phyloP scores from a whole-genome alignment of 2,329 filamentous ascomycete species.

The Fusarium hostae region DNA sequence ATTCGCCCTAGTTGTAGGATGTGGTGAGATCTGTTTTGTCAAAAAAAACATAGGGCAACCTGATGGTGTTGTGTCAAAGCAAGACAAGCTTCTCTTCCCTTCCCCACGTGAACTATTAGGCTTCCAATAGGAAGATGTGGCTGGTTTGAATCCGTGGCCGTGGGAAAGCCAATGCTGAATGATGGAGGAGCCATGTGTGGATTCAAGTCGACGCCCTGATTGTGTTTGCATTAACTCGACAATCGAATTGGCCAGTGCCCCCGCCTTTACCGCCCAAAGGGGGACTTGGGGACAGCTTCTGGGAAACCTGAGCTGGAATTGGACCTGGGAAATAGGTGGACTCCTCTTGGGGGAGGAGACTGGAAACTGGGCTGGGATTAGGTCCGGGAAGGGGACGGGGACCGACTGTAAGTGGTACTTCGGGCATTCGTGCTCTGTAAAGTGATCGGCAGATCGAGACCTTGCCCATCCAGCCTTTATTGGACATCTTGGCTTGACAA shows the following conservation, averaged over 20 bases:
- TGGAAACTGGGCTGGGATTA: conserved; percentile 30
- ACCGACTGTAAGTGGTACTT: conserved; percentile 35
- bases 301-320: conserved; percentile 31
- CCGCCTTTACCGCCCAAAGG: conserved; percentile 45
- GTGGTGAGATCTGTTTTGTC: conserved; percentile 28
- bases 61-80: conserved; percentile 36
- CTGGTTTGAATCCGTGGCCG: conserved; percentile 34
- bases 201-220: conserved; percentile 45
- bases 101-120: conserved; percentile 42
- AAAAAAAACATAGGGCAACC: conserved; percentile 35
- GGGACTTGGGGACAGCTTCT: conserved; percentile 31
- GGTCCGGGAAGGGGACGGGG: conserved; percentile 25
- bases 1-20: conserved; percentile 28
- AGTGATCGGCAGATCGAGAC: conserved; percentile 40
- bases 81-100: conserved; percentile 38
- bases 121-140: conserved; percentile 42
- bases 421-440: conserved; percentile 36
- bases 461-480: conserved; percentile 35
- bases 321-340: conserved; percentile 37
- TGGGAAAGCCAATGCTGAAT: conserved; percentile 41
- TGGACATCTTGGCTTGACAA: conserved; percentile 37
- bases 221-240: conserved; percentile 42
- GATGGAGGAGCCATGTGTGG: conserved; percentile 43
- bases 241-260: conserved; percentile 38
- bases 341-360: conserved; percentile 29